phyloP scores from a whole-genome alignment of 148 eudicot genomes.

The Amaranthus hypochondriacus region DNA sequence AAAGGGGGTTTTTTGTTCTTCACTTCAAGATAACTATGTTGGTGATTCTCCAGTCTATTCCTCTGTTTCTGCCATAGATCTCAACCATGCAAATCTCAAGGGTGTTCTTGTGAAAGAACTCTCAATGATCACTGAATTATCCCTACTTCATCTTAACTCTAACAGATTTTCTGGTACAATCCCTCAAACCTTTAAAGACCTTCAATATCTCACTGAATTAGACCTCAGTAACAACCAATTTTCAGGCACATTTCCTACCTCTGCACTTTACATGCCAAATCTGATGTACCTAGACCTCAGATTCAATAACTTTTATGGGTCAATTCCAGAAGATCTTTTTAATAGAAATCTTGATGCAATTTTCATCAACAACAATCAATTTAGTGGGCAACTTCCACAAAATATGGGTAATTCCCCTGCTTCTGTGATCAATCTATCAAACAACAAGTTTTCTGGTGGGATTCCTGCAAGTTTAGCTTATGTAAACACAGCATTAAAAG shows the following conservation, averaged over 20 bases:
- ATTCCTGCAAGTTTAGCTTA: constrained; percentile 65
- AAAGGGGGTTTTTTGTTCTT: constrained; percentile 67
- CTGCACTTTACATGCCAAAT: constrained; percentile 41
- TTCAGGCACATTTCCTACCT: constrained; percentile 52
- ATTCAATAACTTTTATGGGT: constrained; percentile 55
- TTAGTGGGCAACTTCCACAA: constrained; percentile 47
- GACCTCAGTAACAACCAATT: constrained; percentile 86
- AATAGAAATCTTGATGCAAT: constrained; percentile 61
- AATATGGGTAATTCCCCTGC: constrained; percentile 71
- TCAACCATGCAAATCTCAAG: constrained; percentile 60
- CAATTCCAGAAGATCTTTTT: constrained; percentile 52
- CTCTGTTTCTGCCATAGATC: constrained; percentile 56
- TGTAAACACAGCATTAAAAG: constrained; percentile 52
- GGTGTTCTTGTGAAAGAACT: constrained; percentile 51
- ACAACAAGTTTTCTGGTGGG: constrained; percentile 47
- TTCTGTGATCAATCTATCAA: constrained; percentile 68
- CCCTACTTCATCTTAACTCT: constrained; percentile 63
- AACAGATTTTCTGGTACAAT: constrained; percentile 65
- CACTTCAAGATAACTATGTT: constrained; percentile 16
- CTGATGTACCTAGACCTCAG: constrained; percentile 67
- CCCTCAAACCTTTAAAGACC: constrained; percentile 40
- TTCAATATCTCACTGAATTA: constrained; percentile 48
- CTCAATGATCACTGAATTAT: constrained; percentile 39
- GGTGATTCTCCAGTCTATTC: background rate
- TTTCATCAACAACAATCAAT: constrained; percentile 62